Base-by-base conservation (phyloP, 2,329 filamentous ascomycete species). In the Cladophialophora chaetospira region DNA sequence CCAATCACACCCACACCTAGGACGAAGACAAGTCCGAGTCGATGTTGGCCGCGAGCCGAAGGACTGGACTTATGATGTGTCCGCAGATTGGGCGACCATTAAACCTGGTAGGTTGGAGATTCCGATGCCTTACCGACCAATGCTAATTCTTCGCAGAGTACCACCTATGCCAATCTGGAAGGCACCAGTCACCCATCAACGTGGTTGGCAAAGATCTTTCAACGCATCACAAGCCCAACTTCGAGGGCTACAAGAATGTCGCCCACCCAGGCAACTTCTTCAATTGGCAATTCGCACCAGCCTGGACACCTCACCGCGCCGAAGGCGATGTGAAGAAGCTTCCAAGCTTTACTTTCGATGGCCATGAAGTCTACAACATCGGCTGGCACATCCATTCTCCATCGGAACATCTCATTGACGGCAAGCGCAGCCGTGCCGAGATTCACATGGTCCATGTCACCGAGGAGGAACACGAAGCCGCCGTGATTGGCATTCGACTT, bases 341-440 rank as follows among this genome's bases (percentile, higher is more conserved):
- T 25, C 76, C 78, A 2, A 70, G 70, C 42, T 67, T 80, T 55
- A 72, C 68, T 1, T 79, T 74, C 65, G 75, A 79, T 50, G 74
- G 78, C 65, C 68, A 73, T 57, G 79, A 75, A 1, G 70, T 77
- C 19, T 81, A 78, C 64, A 69, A 81, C 6, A 71, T 69, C 36
- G 76, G 77, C 44, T 81, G 77, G 77, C 79, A 81, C 68, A 75
- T 80, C 46, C 79, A 82, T 63, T 65, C 77, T 0, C 79, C 79
- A 0, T 77, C 77, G 4, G 79, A 81, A 55, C 79, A 82, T 65
- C 70, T 71, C 2, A 71, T 81, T 3, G 68, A 73, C 44, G 74
- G 74, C 29, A 68, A 72, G 33, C 71, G 73, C 10, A 59, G 55
- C 29, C 45, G 74, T 57, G 76, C 77, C 31, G 79, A 81, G 61